phyloP scores from a whole-genome alignment of 805 yeast species.

The Candida berthetii region DNA sequence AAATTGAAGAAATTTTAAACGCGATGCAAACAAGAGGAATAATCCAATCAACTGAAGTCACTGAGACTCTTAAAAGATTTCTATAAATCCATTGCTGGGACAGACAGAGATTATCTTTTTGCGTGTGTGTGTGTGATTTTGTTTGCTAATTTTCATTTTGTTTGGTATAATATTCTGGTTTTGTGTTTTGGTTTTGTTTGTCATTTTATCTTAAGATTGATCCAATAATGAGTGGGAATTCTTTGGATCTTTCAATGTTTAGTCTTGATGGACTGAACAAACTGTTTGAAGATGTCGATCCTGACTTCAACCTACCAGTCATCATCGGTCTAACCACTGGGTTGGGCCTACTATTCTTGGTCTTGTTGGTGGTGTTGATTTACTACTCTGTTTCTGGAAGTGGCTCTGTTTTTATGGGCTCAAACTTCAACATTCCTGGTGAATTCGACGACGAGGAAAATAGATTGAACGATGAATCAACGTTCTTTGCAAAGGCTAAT shows the following conservation, averaged over 20 bases:
- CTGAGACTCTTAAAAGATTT: no score
- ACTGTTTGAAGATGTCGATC: slow-evolving; percentile 11
- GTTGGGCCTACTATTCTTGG: slow-evolving; percentile 27
- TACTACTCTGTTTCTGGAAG: slow-evolving; percentile 22
- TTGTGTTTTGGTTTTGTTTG: no score
- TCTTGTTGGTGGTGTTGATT: slow-evolving; percentile 20
- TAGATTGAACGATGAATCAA: slow-evolving; percentile 52
- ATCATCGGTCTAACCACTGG: slow-evolving; percentile 23
- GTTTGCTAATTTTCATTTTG: no score
- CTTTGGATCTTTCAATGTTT: slow-evolving; percentile 56
- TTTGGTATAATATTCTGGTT: no score
- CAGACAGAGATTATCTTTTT: no score
- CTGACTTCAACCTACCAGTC: slow-evolving; percentile 26
- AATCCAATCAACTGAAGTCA: no score
- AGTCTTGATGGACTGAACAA: not conserved
- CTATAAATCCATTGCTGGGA: no score
- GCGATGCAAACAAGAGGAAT: no score
- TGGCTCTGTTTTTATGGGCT: slow-evolving; percentile 23
- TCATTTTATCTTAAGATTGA: no score
- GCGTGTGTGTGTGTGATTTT: no score
- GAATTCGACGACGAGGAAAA: slow-evolving; percentile 61
- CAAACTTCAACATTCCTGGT: slow-evolving; percentile 40
- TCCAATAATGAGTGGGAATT: slow-evolving; percentile 80
- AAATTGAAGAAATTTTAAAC: no score
- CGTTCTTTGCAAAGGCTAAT: slow-evolving; percentile 28